Evolutionary conservation across 2,329 filamentous ascomycete species (phyloP).

Genomic region (Fusarium brachygibbosum): DNA sequence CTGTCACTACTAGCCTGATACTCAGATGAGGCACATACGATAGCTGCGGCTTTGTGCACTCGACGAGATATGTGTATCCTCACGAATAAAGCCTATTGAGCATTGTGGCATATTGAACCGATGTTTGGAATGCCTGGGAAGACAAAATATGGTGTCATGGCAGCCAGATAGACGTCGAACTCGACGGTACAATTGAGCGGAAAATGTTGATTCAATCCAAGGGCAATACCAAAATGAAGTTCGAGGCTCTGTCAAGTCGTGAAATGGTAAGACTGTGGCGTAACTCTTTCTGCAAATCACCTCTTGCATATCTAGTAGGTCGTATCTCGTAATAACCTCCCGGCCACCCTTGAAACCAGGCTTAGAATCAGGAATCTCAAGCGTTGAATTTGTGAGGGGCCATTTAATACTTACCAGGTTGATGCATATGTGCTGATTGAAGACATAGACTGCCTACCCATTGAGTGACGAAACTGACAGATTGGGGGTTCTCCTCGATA

Average conservation of each 20-base stretch:
- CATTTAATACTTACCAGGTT: background rate
- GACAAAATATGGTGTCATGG: too few relatives aligned
- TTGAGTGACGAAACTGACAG: background rate
- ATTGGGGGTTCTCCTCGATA: background rate
- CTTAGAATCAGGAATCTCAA: background rate
- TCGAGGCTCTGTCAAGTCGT: too few relatives aligned
- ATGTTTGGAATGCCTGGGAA: background rate
- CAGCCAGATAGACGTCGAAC: too few relatives aligned
- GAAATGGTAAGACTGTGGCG: too few relatives aligned
- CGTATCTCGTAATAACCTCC: too few relatives aligned
- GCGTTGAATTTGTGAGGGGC: background rate
- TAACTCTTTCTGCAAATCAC: background rate
- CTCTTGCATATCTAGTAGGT: too few relatives aligned
- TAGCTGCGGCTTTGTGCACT: too few relatives aligned
- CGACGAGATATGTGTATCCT: background rate
- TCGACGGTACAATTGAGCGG: too few relatives aligned
- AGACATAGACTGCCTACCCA: background rate
- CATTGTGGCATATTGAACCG: background rate
- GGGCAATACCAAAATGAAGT: too few relatives aligned
- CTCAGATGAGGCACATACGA: too few relatives aligned
- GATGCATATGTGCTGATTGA: background rate
- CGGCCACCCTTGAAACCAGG: background rate
- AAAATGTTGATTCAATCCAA: too few relatives aligned
- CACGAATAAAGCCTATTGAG: background rate
- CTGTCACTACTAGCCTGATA: background rate